Percentiles rank a stretch among this genome's conserved stretches.
Conservation (phyloP, 495 filamentous ascomycete genomes). For the Tricharina praecox region DNA sequence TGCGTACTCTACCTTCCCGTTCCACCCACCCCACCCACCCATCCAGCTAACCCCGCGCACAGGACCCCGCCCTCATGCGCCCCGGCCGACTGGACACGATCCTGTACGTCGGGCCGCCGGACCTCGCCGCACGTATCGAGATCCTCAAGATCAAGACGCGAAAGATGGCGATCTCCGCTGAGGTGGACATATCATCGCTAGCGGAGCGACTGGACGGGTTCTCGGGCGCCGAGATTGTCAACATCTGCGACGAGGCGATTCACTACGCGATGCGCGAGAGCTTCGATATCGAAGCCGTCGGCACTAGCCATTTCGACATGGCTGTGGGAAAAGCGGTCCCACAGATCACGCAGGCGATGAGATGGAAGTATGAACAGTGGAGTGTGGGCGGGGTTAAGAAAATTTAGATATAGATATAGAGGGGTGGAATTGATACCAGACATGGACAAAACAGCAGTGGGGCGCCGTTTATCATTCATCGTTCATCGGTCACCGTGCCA, state of each 20-base stretch:
- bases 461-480: no score
- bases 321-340: slow-evolving; percentile 46
- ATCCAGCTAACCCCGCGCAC: background rate
- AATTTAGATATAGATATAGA: slow-evolving; percentile 13
- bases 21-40: no score
- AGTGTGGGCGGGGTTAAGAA: slow-evolving; percentile 29
- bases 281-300: slow-evolving; percentile 36
- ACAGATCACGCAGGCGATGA: slow-evolving; percentile 50
- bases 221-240: slow-evolving; percentile 77
- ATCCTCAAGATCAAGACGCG: slow-evolving; percentile 53
- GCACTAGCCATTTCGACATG: slow-evolving; percentile 44
- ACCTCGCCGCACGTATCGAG: slow-evolving; percentile 53
- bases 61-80: slow-evolving; percentile 69
- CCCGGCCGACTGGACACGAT: slow-evolving; percentile 76
- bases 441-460: no score
- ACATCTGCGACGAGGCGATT: slow-evolving; percentile 54
- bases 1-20: background rate
- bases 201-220: slow-evolving; percentile 61
- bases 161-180: slow-evolving; percentile 43
- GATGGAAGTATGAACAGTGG: slow-evolving; percentile 53
- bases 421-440: no score
- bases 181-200: slow-evolving; percentile 48
- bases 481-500: no score
- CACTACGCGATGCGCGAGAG: slow-evolving; percentile 41
- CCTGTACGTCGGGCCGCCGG: slow-evolving; percentile 80